Conservation (phyloP, 306 rosid genomes). For the Rosa persica region DNA sequence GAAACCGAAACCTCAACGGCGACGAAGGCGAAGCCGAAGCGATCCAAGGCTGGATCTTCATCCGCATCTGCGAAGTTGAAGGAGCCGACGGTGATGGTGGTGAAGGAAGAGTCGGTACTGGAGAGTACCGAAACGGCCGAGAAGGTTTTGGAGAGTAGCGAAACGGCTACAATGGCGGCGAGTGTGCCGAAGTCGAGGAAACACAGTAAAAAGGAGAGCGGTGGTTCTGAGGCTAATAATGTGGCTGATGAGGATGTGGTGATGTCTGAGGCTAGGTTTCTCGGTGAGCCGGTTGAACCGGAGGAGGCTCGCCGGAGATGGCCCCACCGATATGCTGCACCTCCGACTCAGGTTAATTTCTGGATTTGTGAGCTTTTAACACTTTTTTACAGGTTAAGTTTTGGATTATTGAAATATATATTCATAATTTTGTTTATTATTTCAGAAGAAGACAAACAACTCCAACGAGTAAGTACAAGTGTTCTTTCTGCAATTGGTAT, state of each 20-base stretch:
- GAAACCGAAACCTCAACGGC: background rate
- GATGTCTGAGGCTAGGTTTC: background rate
- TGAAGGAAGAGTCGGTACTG: background rate
- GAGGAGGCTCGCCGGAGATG: constrained; percentile 1
- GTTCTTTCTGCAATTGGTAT: background rate
- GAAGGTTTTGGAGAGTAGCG: too few species aligned
- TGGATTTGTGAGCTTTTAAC: background rate
- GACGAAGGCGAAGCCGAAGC: background rate
- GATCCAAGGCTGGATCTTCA: background rate
- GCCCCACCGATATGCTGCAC: background rate
- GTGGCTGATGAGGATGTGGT: background rate
- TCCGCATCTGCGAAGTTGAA: background rate
- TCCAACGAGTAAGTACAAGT: background rate
- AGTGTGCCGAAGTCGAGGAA: background rate
- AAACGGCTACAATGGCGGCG: too few species aligned
- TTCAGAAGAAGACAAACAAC: background rate
- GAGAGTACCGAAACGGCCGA: background rate
- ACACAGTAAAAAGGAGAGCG: background rate
- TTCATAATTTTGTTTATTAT: background rate
- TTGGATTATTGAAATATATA: too few species aligned
- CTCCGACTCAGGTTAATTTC: background rate
- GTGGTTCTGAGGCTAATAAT: background rate
- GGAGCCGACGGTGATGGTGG: background rate
- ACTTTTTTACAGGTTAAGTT: background rate
- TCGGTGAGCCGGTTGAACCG: background rate